phyloP scores from a whole-genome alignment of 805 yeast species.

The Lipomyces orientalis region DNA sequence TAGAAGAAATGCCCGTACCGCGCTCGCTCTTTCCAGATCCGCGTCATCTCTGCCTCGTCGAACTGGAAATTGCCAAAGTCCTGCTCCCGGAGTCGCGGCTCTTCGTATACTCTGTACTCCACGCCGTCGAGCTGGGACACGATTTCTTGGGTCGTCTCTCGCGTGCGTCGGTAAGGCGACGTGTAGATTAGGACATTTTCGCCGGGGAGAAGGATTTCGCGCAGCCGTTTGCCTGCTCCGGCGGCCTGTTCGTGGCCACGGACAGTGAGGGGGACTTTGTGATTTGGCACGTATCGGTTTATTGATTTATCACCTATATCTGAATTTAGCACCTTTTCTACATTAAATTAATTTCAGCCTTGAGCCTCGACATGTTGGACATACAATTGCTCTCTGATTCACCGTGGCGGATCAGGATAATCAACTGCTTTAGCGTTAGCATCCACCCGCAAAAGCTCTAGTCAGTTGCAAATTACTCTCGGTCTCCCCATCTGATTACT shows the following conservation, averaged over 20 bases:
- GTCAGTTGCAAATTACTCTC: conserved; percentile 14
- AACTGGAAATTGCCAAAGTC: conserved; percentile 94
- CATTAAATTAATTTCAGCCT: conserved; percentile 5
- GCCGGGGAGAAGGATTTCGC: conserved; percentile 51
- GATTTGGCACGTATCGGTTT: conserved; percentile 79
- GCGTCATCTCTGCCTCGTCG: conserved; percentile 71
- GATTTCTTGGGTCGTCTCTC: conserved; percentile 80
- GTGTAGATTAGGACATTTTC: conserved; percentile 77
- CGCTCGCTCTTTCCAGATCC: conserved; percentile 82
- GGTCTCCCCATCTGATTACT: conserved; percentile 26
- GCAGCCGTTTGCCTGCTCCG: conserved; percentile 46
- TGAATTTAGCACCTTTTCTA: neutral
- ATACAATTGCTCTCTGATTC: conserved; percentile 84
- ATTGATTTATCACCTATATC: conserved; percentile 69
- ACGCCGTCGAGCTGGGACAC: conserved; percentile 58
- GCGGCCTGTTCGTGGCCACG: conserved; percentile 60
- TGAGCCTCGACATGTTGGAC: conserved; percentile 16
- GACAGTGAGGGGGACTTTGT: conserved; percentile 72
- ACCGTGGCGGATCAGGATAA: conserved; percentile 85
- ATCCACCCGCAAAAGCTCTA: neutral
- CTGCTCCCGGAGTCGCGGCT: conserved; percentile 91
- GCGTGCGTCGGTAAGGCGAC: conserved; percentile 82
- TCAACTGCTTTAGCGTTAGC: conserved; percentile 53
- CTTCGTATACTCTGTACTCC: conserved; percentile 71
- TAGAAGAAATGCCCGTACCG: conserved; percentile 88